Evolutionary conservation across 176 grass and related monocot genomes (phyloP), one percentile per base, ranked within the genome.

Genomic region (Musa itinerans): DNA sequence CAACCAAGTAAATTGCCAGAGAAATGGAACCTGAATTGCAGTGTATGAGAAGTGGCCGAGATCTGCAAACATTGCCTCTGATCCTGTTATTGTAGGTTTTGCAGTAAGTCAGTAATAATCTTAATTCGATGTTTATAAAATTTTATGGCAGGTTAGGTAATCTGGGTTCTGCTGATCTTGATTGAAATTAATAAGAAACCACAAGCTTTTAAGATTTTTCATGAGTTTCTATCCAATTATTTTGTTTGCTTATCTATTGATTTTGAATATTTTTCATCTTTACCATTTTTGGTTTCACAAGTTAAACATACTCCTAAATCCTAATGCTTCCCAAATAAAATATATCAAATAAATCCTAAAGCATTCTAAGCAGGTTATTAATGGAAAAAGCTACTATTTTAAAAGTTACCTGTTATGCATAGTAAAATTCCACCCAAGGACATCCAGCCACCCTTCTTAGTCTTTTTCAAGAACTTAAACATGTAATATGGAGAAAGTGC

Each of bases 31-130:
- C 86, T 98, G 95, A 53, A 99, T 99, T 59, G 95, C 88, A 74
- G 78, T 87, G 57, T 89, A 93, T 48, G 95, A 99, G 78, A 99
- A 99, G 58, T 99, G 95, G 6, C 95, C 95, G 69, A 99, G 89
- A 86, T 99, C 95, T 13, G 95, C 95, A 79, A 94, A 99, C 95
- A 99, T 99, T 76, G 95, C 95, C 87, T 99, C 95, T 0, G 95
- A 99, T 78, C 95, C 95, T 99, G 81, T 53, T 69, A 54, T 50
- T 0, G 34, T 6, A 43, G 4, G 34, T 43, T 43, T 6, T 43
- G 34, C 4, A 43, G 34, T 5, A 43, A 0, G 34, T 43, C 34
- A 6, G 34, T 6, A 43, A 43, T 5, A 43, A 43, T 43, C 34
- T 43, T 43, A 43, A 43, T 4, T 43, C 34, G 0, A 43, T 9